Conservation (phyloP, 139 green algal genomes). For the Raphidocelis subcapitata region DNA sequence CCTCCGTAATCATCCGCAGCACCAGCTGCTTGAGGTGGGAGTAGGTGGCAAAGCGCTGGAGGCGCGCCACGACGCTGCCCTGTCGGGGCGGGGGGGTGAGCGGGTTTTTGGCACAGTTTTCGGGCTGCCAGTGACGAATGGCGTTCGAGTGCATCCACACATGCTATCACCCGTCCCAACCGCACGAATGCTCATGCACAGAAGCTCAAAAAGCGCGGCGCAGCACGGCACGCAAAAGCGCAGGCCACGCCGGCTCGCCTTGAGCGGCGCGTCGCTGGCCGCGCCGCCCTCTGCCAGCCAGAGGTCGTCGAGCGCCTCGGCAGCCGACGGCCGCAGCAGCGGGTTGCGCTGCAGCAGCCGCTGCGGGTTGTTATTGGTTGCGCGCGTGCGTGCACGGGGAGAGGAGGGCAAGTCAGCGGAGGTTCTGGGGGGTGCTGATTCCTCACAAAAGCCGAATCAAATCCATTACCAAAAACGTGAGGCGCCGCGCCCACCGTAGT, state of each 20-base stretch:
- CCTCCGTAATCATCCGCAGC: slow-evolving; percentile 81
- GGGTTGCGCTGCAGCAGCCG: slow-evolving; percentile 73
- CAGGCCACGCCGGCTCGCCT: too few species aligned
- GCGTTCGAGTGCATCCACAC: too few species aligned
- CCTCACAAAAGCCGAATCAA: background rate
- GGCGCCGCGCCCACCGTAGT: background rate
- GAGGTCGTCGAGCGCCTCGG: slow-evolving; percentile 63
- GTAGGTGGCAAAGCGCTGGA: slow-evolving; percentile 93
- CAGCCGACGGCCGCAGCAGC: slow-evolving; percentile 57
- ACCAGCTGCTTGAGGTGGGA: slow-evolving; percentile 90
- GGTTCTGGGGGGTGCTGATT: too few species aligned
- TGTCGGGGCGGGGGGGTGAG: too few species aligned
- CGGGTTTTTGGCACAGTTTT: slow-evolving; percentile 3
- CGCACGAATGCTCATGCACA: too few species aligned
- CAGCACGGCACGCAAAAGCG: too few species aligned
- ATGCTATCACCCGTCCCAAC: too few species aligned
- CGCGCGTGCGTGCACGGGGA: background rate
- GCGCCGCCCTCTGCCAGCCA: slow-evolving; percentile 53
- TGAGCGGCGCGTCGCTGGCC: slow-evolving; percentile 39
- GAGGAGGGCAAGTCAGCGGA: too few species aligned
- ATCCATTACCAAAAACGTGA: background rate
- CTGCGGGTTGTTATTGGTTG: slow-evolving; percentile 15
- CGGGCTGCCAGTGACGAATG: too few species aligned
- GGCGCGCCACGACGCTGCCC: slow-evolving; percentile 79
- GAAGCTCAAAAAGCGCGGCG: too few species aligned